These are phyloP conservation scores for Cryptococcus sp. DNA, from an alignment of 1,284 basidiomycete genomes.

Conservation along the genomic window DNA sequence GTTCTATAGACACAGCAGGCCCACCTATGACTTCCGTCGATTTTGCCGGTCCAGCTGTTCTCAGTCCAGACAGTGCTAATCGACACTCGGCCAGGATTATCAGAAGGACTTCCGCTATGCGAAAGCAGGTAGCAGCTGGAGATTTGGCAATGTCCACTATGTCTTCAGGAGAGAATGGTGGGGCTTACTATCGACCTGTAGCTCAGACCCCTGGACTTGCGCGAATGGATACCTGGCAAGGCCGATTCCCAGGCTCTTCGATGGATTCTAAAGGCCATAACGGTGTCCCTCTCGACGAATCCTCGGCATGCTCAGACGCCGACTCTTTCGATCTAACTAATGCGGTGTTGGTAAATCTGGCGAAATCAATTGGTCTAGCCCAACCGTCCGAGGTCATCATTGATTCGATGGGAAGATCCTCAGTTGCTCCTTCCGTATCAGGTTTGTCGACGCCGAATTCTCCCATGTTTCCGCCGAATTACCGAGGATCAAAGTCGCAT, in stretches of 20 bases:
- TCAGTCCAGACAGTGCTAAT: conserved; percentile 25
- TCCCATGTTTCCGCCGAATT: conserved; percentile 40
- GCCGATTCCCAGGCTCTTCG: conserved; percentile 12
- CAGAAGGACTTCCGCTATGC: conserved; percentile 30
- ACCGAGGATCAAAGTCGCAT: conserved; percentile 53
- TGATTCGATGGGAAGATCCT: conserved; percentile 17
- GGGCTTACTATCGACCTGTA: conserved; percentile 37
- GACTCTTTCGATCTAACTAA: conserved; percentile 75
- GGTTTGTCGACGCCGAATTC: conserved; percentile 39
- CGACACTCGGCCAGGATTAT: conserved; percentile 20
- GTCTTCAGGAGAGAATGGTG: conserved; percentile 21
- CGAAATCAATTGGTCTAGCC: conserved; percentile 92
- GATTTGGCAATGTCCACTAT: conserved; percentile 52
- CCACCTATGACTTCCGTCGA: conserved; percentile 3
- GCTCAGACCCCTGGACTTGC: conserved; percentile 41
- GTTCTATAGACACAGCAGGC: neutral
- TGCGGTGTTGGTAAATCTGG: conserved; percentile 94
- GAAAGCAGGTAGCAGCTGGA: conserved; percentile 50
- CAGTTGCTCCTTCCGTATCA: conserved; percentile 32
- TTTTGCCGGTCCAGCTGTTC: conserved; percentile 6
- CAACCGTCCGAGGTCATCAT: conserved; percentile 58
- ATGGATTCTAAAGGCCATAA: conserved; percentile 10
- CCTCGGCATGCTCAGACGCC: conserved; percentile 11
- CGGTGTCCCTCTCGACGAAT: conserved; percentile 14
- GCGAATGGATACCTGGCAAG: conserved; percentile 41